A percentile compares a stretch with the other conserved stretches of the same genome.
Conservation (phyloP, 495 filamentous ascomycete genomes). For the Lophium mytilinum region DNA sequence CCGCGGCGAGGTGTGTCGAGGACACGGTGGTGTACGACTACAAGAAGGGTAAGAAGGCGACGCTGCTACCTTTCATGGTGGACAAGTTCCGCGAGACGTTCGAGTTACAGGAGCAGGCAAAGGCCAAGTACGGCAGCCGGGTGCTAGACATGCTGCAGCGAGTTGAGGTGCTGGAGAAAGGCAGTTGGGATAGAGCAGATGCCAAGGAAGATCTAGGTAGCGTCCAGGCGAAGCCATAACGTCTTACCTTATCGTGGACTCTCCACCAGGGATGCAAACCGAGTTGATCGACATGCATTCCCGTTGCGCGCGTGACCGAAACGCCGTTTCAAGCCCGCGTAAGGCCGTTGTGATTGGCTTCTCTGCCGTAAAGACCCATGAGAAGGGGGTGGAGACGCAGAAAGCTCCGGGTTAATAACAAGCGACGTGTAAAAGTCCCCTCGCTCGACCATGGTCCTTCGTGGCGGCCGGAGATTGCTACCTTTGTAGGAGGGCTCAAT, state of each 20-base stretch:
- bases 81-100: conserved; percentile 58
- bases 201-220: conserved; percentile 65
- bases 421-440: not conserved
- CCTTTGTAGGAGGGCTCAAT: too few relatives aligned
- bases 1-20: conserved; percentile 72
- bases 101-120: conserved; percentile 56
- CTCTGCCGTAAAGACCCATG: not conserved
- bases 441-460: too few relatives aligned
- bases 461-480: too few relatives aligned
- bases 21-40: conserved; percentile 87
- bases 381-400: conserved; percentile 7
- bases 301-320: conserved; percentile 24
- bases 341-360: conserved; percentile 6
- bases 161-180: conserved; percentile 56
- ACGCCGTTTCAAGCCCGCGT: conserved; percentile 4
- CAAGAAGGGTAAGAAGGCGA: conserved; percentile 44
- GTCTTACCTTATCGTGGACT: not conserved
- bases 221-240: conserved; percentile 21
- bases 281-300: conserved; percentile 14
- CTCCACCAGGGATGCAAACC: not conserved
- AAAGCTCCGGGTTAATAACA: conserved; percentile 6
- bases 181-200: conserved; percentile 64
- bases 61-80: conserved; percentile 59
- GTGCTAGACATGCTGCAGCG: conserved; percentile 48
- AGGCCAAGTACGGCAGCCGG: conserved; percentile 33